Conservation (phyloP, 257 asterid genomes). For the Nicotiana undulata region DNA sequence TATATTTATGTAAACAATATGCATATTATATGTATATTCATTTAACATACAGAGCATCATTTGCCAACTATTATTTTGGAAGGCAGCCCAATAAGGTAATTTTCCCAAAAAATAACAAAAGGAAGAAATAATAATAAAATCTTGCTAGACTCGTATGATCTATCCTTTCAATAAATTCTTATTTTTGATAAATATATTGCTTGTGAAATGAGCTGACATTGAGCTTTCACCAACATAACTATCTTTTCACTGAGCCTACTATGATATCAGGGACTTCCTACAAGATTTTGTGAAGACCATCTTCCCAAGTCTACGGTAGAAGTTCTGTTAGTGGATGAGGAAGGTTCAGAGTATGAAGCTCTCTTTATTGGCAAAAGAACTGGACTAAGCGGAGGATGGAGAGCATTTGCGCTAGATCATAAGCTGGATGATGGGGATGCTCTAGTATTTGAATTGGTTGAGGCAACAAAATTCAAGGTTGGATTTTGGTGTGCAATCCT, state of each 20-base stretch:
- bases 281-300: slow-evolving; percentile 47
- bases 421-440: slow-evolving; percentile 93
- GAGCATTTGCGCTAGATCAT: slow-evolving; percentile 83
- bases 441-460: slow-evolving; percentile 57
- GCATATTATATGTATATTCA: too few relatives aligned
- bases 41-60: too few relatives aligned
- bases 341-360: slow-evolving; percentile 51
- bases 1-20: too few relatives aligned
- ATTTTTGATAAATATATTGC: too few relatives aligned
- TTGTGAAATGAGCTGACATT: background rate
- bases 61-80: too few relatives aligned
- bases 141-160: background rate
- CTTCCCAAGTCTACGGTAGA: slow-evolving; percentile 53
- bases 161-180: background rate
- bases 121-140: too few relatives aligned
- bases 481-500: background rate
- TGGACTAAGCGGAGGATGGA: slow-evolving; percentile 96
- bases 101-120: too few relatives aligned
- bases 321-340: slow-evolving; percentile 54
- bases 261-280: slow-evolving; percentile 65
- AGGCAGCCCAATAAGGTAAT: too few relatives aligned
- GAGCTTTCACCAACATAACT: background rate
- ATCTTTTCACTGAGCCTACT: background rate
- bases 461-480: slow-evolving; percentile 81
- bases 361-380: slow-evolving; percentile 56